Evolutionary conservation across 768 basidiomycete species (phyloP), one percentile per base, ranked within the genome.

Genomic region (Naganishia onofrii): DNA sequence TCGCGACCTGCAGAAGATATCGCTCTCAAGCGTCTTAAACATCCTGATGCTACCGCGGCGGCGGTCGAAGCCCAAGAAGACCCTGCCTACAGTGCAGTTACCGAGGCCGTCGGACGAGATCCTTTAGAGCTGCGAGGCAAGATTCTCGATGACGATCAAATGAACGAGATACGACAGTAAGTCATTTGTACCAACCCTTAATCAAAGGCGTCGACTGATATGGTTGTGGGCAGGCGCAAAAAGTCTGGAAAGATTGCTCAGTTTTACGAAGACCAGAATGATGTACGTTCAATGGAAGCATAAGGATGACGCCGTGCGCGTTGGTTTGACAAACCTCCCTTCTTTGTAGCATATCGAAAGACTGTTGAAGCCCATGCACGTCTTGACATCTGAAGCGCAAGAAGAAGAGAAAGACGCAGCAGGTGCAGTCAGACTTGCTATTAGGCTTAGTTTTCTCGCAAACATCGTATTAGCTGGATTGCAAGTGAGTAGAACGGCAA

Each of bases 291-390:
- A 28, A 23, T 36, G 36, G 15, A 15, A 28, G 9, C 26, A 26
- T 54, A 8, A 8, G 15, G 64, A 44, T 32, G 21, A 53, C 32
- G 7, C 17, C 19, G 44, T n/a, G 38, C 29, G 23, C 26, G 9
- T 53, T 65, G 23, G 34, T 53, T 17, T 44, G 2, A 56, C 70
- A 63, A 75, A 36, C 38, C 28, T 21, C n/a, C 28, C n/a, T 31
- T 1, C 57, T 7, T 58, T 13, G 1, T 34, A 95, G 90, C 88
- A 93, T 70, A 95, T 98, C 72, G 78, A 82, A n/a, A 85, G 87
- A n/a, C 82, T 97, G 71, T 85, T 98, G 38, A 96, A 95, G 81
- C 87, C 93, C 0, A 89, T 98, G 87, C 90, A 92, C 42, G 88
- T 89, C 38, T 90, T 93, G 76, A 92, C 92, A 0, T 85, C 87